Evolutionary conservation across 2,329 filamentous ascomycete species (phyloP).

Genomic region (Botrytis byssoidea): DNA sequence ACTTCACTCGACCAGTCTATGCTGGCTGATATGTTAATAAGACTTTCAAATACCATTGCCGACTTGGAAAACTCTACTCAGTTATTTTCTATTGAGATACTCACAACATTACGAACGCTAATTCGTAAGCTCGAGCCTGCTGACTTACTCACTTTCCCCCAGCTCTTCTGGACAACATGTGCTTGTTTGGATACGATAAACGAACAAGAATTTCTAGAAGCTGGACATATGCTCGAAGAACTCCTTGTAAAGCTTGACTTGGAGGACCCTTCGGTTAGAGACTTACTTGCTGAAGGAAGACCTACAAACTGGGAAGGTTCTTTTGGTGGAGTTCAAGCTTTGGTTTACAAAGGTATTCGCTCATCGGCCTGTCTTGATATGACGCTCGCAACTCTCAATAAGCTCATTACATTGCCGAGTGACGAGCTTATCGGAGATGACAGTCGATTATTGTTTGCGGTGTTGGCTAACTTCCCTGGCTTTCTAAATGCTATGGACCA

Average conservation of each 20-base stretch:
- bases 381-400: conserved; percentile 75
- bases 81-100: conserved; percentile 95
- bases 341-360: conserved; percentile 88
- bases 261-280: conserved; percentile 64
- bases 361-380: conserved; percentile 80
- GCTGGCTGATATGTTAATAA: conserved; percentile 94
- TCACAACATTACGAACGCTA: conserved; percentile 89
- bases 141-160: conserved; percentile 84
- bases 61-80: conserved; percentile 94
- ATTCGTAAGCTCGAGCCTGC: conserved; percentile 79
- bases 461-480: conserved; percentile 88
- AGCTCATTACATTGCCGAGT: conserved; percentile 73
- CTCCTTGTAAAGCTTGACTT: conserved; percentile 84
- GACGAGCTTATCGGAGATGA: conserved; percentile 80
- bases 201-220: conserved; percentile 90
- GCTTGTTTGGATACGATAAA: conserved; percentile 97
- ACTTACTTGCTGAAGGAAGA: conserved; percentile 71
- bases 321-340: conserved; percentile 81
- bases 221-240: conserved; percentile 85
- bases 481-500: conserved; percentile 79
- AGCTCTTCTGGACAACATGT: conserved; percentile 96
- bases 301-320: conserved; percentile 84
- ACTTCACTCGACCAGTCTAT: conserved; percentile 88
- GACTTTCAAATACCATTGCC: conserved; percentile 94
- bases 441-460: conserved; percentile 75